A percentile compares a stretch with the other conserved stretches of the same genome.
Evolutionary conservation across 305 asterid species (phyloP).

Genomic region (Fraxinus sp.): DNA sequence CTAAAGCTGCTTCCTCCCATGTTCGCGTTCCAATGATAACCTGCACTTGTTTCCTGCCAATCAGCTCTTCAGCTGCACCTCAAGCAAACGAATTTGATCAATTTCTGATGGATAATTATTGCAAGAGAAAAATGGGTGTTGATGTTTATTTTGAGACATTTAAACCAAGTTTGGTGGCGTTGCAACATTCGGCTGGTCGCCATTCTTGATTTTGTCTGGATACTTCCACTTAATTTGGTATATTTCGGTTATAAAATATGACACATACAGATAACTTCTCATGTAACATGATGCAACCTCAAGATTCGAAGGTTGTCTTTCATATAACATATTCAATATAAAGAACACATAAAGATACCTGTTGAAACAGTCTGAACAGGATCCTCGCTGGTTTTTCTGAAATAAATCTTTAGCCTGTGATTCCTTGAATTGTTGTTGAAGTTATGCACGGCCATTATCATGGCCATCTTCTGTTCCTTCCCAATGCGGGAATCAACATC

Average conservation of each 20-base stretch:
- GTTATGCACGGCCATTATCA: constrained; percentile 30
- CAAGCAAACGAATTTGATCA: constrained; percentile 6
- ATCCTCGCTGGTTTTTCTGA: constrained; percentile 21
- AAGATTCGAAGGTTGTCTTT: background rate
- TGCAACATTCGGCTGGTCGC: background rate
- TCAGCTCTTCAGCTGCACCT: constrained; percentile 36
- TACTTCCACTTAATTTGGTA: background rate
- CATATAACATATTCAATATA: background rate
- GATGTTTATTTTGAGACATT: background rate
- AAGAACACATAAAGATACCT: constrained; percentile 12
- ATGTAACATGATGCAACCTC: background rate
- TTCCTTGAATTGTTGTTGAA: constrained; percentile 23
- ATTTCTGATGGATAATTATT: background rate
- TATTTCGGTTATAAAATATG: background rate
- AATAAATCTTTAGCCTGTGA: constrained; percentile 30
- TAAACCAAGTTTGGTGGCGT: background rate
- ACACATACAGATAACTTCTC: too few relatives aligned
- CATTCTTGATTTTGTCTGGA: background rate
- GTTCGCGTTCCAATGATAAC: constrained; percentile 37
- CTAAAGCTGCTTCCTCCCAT: constrained; percentile 43
- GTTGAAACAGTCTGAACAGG: constrained; percentile 33
- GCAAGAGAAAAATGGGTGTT: too few relatives aligned
- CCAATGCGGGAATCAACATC: constrained; percentile 37
- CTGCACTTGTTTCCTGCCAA: constrained; percentile 24
- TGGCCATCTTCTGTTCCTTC: constrained; percentile 37